phyloP scores from a whole-genome alignment of 164 flowering plant species.

The Magnolia sinica region DNA sequence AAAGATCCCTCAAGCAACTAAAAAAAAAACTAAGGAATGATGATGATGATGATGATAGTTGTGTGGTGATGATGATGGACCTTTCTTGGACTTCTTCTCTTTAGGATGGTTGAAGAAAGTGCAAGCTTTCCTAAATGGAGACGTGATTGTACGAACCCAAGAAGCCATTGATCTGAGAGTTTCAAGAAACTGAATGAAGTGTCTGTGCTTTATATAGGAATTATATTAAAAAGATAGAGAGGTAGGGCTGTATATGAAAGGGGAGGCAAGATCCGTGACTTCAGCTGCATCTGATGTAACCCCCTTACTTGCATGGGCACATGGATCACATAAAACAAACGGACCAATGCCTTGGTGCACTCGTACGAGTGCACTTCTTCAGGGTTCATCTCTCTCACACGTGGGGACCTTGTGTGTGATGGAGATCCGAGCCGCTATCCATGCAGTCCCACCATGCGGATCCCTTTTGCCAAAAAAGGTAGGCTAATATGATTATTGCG shows the following conservation, averaged over 20 bases:
- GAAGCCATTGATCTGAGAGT: conserved; percentile 22
- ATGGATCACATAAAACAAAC: background rate
- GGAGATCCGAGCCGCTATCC: too few species aligned
- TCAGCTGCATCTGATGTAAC: background rate
- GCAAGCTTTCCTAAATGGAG: conserved; percentile 72
- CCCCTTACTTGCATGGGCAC: background rate
- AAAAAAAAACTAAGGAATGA: background rate
- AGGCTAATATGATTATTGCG: too few species aligned
- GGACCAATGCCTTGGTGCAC: too few species aligned
- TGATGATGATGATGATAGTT: background rate
- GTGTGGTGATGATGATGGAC: conserved; percentile 5
- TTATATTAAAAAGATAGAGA: background rate
- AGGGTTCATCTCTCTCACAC: too few species aligned
- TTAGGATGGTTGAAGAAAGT: conserved; percentile 32
- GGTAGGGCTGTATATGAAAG: conserved; percentile 4
- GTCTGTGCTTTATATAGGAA: background rate
- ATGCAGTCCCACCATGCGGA: too few species aligned
- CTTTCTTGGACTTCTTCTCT: conserved; percentile 29
- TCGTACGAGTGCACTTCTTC: too few species aligned
- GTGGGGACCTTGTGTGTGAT: too few species aligned
- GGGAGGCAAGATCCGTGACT: conserved; percentile 30
- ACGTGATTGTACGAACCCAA: conserved; percentile 67
- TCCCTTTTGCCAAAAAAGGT: too few species aligned
- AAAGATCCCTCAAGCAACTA: background rate
- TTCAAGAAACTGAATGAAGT: background rate